Conservation (phyloP, 768 basidiomycete genomes). For the Trametes cingulata region DNA sequence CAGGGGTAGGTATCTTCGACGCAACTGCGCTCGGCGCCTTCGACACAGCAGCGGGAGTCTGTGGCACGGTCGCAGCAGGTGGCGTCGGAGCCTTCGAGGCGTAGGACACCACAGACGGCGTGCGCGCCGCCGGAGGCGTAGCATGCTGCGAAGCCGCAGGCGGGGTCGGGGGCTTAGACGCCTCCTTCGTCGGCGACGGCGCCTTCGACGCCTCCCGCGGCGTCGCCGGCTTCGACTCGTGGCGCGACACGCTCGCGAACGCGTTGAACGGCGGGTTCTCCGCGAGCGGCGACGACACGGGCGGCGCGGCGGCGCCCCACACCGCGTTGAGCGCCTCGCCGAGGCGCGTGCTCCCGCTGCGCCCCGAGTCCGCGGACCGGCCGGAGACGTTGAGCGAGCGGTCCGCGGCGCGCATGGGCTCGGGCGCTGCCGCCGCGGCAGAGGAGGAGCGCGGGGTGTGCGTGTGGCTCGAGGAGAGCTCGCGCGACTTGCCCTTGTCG, state of each 20-base stretch:
- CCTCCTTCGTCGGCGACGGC: constrained; percentile 3
- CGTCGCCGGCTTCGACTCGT: constrained; percentile 8
- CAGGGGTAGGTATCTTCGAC: constrained; percentile 25
- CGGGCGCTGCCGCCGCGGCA: constrained; percentile 5
- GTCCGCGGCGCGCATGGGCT: constrained; percentile 37
- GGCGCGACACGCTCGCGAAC: constrained; percentile 10
- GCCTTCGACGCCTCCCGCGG: constrained; percentile 5
- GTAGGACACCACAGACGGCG: constrained; percentile 14
- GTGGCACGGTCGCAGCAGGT: constrained; percentile 7
- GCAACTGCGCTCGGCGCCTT: constrained; percentile 16
- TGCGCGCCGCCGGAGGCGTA: constrained; percentile 10
- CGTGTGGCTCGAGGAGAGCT: constrained; percentile 15
- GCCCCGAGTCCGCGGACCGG: constrained; percentile 39
- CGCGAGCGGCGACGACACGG: constrained; percentile 15
- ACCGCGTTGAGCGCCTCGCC: constrained; percentile 46
- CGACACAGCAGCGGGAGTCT: constrained; percentile 16
- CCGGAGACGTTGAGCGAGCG: constrained; percentile 33
- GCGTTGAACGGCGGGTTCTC: constrained; percentile 20
- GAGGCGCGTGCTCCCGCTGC: constrained; percentile 35
- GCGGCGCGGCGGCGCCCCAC: constrained; percentile 41
- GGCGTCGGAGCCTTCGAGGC: constrained; percentile 12
- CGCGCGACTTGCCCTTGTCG: constrained; percentile 32
- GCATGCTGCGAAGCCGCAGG: constrained; percentile 10
- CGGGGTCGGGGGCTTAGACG: constrained; percentile 1
- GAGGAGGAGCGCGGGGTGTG: constrained; percentile 26